Conservation (phyloP, 768 basidiomycete species). For the Termitomyces sp. region DNA sequence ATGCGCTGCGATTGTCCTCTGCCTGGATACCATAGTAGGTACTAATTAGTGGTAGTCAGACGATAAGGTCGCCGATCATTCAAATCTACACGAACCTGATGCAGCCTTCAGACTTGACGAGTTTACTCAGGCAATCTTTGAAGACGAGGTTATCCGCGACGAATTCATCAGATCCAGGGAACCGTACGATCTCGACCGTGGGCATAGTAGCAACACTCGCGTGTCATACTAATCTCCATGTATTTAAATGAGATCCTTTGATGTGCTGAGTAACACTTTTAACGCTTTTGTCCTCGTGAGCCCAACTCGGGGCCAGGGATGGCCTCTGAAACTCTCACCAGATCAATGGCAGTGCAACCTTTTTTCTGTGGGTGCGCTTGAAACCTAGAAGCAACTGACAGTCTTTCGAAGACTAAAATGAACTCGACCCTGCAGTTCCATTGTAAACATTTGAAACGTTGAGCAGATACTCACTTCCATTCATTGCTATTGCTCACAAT, state of each 20-base stretch:
- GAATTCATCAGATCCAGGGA: conserved; percentile 9
- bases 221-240: not conserved
- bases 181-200: conserved; percentile 8
- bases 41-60: not conserved
- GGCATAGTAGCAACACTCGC: conserved; percentile 4
- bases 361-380: not conserved
- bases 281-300: not conserved
- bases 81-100: conserved; percentile 1
- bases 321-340: not conserved
- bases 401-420: not conserved
- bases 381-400: not conserved
- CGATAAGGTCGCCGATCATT: not conserved
- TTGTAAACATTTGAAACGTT: not conserved
- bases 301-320: not conserved
- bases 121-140: conserved; percentile 3
- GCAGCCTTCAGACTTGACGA: conserved; percentile 7
- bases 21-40: conserved; percentile 9
- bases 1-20: conserved; percentile 8
- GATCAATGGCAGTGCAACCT: not conserved
- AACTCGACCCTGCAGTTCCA: not conserved
- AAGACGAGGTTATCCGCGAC: conserved; percentile 4
- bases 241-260: not conserved
- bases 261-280: not conserved
- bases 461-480: too few species aligned
- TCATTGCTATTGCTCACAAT: too few species aligned